These are phyloP conservation scores for Passiflora organensis DNA, from an alignment of 345 rosid species.

Conservation along the genomic window DNA sequence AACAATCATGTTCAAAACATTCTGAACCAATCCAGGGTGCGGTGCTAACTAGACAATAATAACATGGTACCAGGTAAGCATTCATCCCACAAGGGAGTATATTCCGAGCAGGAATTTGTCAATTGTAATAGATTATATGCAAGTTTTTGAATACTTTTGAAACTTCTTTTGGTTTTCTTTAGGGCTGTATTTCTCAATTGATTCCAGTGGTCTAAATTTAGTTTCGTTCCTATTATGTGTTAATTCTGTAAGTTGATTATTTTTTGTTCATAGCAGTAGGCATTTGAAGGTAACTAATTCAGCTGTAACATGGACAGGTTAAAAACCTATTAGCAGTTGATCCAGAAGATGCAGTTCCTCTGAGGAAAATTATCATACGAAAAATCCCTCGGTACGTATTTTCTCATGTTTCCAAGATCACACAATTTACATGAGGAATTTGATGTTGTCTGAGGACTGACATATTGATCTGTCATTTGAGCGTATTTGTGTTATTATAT, in stretches of 20 bases:
- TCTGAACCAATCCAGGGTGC: no score
- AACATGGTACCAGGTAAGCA: no score
- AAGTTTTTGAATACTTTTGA: neutral
- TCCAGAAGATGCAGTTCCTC: conserved; percentile 60
- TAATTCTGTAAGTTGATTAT: neutral
- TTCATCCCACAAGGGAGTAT: no score
- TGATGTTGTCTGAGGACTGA: neutral
- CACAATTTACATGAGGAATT: no score
- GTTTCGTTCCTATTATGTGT: neutral
- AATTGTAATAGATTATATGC: neutral
- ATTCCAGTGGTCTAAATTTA: neutral
- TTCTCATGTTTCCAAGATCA: neutral
- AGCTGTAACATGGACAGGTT: conserved; percentile 41
- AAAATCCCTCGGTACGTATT: conserved; percentile 71
- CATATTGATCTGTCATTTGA: conserved; percentile 4
- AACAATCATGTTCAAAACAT: no score
- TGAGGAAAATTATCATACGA: conserved; percentile 78
- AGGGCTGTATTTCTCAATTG: no score
- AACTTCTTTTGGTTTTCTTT: no score
- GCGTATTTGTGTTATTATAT: neutral
- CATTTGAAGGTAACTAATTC: neutral
- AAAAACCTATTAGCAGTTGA: conserved; percentile 86
- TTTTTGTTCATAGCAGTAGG: neutral
- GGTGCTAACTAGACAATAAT: no score
- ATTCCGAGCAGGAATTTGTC: neutral